Percentiles rank a stretch among this genome's conserved stretches.
phyloP scores from a whole-genome alignment of 176 grass and related monocot genomes.

The Ensete glaucum region DNA sequence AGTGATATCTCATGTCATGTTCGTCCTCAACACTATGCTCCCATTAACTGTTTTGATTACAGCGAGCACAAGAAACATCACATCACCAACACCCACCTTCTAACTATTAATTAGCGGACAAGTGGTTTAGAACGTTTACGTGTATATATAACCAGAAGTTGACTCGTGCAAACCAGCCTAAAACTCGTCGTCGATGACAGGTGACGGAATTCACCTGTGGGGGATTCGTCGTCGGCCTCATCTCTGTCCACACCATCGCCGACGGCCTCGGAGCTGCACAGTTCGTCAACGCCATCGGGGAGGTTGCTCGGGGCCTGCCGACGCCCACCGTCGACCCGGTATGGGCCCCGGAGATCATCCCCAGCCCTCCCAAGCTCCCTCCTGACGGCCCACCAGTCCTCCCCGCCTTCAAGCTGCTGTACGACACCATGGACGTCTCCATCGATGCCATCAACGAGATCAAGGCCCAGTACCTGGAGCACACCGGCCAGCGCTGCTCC shows the following conservation, averaged over 20 bases:
- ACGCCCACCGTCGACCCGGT: constrained; percentile 25
- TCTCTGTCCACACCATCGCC: too few species aligned
- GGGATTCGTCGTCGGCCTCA: too few species aligned
- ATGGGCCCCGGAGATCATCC: constrained; percentile 35
- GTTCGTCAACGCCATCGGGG: constrained; percentile 44
- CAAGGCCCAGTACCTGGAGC: constrained; percentile 36
- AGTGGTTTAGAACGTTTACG: too few species aligned
- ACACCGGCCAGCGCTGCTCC: constrained; percentile 24
- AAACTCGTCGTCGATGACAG: constrained; percentile 27
- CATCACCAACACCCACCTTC: too few species aligned
- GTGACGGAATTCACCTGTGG: constrained; percentile 13
- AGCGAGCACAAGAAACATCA: too few species aligned
- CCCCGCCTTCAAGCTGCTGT: constrained; percentile 34
- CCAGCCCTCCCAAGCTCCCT: background rate
- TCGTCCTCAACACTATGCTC: too few species aligned
- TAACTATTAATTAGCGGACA: too few species aligned
- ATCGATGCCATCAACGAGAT: constrained; percentile 11
- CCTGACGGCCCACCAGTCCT: constrained; percentile 24
- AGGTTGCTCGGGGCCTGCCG: constrained; percentile 32
- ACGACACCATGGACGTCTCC: constrained; percentile 30
- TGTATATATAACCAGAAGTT: too few species aligned
- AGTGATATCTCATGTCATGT: constrained; percentile 9
- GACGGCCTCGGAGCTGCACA: constrained; percentile 32
- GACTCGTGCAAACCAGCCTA: too few species aligned
- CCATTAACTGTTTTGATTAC: too few species aligned